phyloP scores from a whole-genome alignment of 2,329 filamentous ascomycete genomes.

The Lasiodiplodia sp. region DNA sequence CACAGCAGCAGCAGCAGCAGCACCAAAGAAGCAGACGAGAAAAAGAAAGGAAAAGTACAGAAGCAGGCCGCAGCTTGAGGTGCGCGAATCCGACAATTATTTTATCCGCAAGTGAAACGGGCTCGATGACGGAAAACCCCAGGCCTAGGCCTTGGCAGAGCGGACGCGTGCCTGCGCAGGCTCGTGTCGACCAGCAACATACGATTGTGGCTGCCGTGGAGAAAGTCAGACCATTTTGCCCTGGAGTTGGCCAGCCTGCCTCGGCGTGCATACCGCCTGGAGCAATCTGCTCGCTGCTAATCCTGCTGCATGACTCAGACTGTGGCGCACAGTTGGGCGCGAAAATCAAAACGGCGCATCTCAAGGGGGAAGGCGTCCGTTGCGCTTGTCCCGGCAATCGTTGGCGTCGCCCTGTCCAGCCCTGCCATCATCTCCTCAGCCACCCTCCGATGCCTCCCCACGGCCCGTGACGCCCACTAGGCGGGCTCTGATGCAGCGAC shows the following conservation, averaged over 20 bases:
- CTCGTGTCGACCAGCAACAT: conserved; percentile 14
- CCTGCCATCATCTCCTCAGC: neutral
- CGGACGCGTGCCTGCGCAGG: conserved; percentile 8
- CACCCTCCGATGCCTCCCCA: conserved; percentile 3
- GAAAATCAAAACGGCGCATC: conserved; percentile 18
- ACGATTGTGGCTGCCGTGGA: conserved; percentile 26
- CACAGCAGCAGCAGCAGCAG: neutral
- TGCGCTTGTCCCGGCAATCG: neutral
- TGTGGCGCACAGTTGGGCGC: conserved; percentile 12
- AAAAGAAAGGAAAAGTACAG: neutral
- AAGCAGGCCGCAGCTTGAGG: neutral
- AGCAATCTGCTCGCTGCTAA: conserved; percentile 18
- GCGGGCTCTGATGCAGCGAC: neutral
- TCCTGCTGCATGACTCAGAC: conserved; percentile 9
- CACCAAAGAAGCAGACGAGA: neutral
- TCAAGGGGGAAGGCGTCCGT: neutral
- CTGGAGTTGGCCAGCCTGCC: conserved; percentile 16
- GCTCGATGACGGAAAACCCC: conserved; percentile 12
- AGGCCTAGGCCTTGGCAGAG: conserved; percentile 11
- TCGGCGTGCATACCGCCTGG: conserved; percentile 23
- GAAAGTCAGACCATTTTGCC: conserved; percentile 26
- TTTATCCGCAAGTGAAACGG: conserved; percentile 25
- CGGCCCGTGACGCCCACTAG: conserved; percentile 8
- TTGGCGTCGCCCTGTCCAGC: neutral
- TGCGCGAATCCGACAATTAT: conserved; percentile 12